These are phyloP conservation scores for Entophlyctis luteolus DNA, from an alignment of 192 early-diverging fungal species.

Conservation along the genomic window DNA sequence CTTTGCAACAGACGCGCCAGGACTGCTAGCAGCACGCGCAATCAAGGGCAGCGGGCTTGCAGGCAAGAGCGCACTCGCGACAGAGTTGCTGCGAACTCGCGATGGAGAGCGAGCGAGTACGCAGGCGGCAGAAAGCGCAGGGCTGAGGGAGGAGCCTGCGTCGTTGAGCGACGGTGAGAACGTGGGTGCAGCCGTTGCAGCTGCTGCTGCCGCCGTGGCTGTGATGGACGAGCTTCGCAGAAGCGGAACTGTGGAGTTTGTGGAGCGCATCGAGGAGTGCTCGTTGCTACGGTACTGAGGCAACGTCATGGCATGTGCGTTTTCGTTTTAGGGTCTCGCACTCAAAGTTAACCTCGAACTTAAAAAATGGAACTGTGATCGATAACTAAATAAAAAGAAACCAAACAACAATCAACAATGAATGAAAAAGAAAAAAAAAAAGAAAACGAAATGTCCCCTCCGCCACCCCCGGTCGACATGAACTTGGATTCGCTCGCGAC, in stretches of 20 bases:
- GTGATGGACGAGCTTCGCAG: too few relatives aligned
- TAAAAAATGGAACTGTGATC: too few relatives aligned
- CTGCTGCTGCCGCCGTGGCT: background rate
- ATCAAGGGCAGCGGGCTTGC: background rate
- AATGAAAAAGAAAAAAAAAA: too few relatives aligned
- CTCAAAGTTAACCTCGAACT: too few relatives aligned
- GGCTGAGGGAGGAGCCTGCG: background rate
- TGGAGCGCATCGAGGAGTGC: background rate
- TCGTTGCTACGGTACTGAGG: too few relatives aligned
- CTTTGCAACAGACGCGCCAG: background rate
- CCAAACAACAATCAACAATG: too few relatives aligned
- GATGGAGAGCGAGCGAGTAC: background rate
- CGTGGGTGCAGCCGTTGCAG: background rate
- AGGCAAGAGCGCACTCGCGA: background rate
- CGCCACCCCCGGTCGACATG: too few relatives aligned
- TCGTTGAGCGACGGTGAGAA: background rate
- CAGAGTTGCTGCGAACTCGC: background rate
- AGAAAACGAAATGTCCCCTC: too few relatives aligned
- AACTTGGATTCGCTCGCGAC: too few relatives aligned
- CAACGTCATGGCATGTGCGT: too few relatives aligned
- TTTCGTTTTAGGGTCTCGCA: too few relatives aligned
- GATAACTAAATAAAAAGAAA: too few relatives aligned
- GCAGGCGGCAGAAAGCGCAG: background rate
- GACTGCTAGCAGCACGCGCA: background rate
- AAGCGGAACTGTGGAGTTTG: conserved; percentile 14